A percentile compares a stretch with the other conserved stretches of the same genome.
phyloP scores from a whole-genome alignment of 371 early-diverging fungal genomes.

The Syncephalis fuscata region DNA sequence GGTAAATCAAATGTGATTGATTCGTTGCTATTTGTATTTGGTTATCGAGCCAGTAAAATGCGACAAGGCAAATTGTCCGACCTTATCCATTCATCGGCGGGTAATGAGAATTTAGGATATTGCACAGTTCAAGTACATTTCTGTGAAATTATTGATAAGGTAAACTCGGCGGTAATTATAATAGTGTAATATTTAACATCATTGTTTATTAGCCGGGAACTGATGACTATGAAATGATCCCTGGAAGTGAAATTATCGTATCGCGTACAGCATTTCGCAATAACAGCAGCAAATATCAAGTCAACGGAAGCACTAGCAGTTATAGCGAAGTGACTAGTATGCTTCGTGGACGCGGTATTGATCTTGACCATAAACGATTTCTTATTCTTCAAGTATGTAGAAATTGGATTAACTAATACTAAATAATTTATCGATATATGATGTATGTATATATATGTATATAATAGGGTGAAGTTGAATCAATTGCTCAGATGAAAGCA shows the following conservation, averaged over 20 bases:
- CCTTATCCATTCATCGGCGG: slow-evolving; percentile 90
- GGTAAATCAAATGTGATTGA: slow-evolving; percentile 99
- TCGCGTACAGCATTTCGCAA: slow-evolving; percentile 64
- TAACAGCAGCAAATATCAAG: slow-evolving; percentile 56
- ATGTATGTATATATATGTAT: too few relatives aligned
- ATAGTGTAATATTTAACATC: neutral
- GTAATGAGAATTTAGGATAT: slow-evolving; percentile 37
- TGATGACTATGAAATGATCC: slow-evolving; percentile 40
- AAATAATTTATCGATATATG: slow-evolving; percentile 9
- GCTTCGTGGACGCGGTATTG: slow-evolving; percentile 84
- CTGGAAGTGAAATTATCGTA: slow-evolving; percentile 55
- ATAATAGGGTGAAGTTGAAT: slow-evolving; percentile 99
- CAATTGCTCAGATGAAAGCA: slow-evolving; percentile 98
- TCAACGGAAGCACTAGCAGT: slow-evolving; percentile 53
- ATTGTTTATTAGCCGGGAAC: slow-evolving; percentile 26
- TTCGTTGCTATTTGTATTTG: slow-evolving; percentile 98
- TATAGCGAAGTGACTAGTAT: slow-evolving; percentile 78
- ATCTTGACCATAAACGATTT: slow-evolving; percentile 98
- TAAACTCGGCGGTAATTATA: slow-evolving; percentile 9
- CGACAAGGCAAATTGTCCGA: slow-evolving; percentile 93
- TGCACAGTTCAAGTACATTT: slow-evolving; percentile 96
- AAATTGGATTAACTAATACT: too few relatives aligned
- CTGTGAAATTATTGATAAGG: slow-evolving; percentile 67
- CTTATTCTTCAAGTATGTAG: slow-evolving; percentile 80
- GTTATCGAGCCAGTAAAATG: slow-evolving; percentile 98